These are phyloP conservation scores for Cystobasidiaceae sp. DNA, from an alignment of 1,284 basidiomycete species.

Conservation along the genomic window DNA sequence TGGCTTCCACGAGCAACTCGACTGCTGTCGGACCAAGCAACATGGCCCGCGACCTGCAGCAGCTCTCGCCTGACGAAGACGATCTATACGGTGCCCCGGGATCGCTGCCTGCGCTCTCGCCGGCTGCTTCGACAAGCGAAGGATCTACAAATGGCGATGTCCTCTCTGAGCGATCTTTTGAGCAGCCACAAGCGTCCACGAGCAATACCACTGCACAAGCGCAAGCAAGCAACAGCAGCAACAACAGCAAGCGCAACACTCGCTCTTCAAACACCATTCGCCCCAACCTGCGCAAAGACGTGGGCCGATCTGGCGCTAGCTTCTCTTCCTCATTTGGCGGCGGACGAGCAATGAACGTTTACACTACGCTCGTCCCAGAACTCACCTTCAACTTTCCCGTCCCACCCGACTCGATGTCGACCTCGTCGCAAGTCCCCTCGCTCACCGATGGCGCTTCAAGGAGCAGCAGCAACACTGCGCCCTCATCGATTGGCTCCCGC, in stretches of 20 bases:
- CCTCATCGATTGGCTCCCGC: too few relatives aligned
- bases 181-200: conserved; percentile 13
- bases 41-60: conserved; percentile 2
- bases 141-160: conserved; percentile 30
- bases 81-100: conserved; percentile 32
- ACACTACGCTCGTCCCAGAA: conserved; percentile 55
- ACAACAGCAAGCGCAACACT: conserved; percentile 25
- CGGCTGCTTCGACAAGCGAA: conserved; percentile 22
- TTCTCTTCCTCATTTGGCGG: conserved; percentile 59
- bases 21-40: too few relatives aligned
- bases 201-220: not conserved
- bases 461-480: not conserved
- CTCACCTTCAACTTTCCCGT: conserved; percentile 35
- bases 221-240: not conserved
- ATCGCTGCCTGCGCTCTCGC: not conserved
- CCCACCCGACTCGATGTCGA: not conserved
- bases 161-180: conserved; percentile 28
- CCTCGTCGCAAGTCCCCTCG: not conserved
- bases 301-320: conserved; percentile 58
- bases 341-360: conserved; percentile 65
- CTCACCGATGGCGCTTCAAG: not conserved
- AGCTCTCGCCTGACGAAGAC: conserved; percentile 36
- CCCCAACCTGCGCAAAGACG: conserved; percentile 77
- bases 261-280: conserved; percentile 44
- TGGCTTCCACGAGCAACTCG: too few relatives aligned